Conservation (phyloP, 2,329 filamentous ascomycete genomes). For the Paramyrothecium roridum region DNA sequence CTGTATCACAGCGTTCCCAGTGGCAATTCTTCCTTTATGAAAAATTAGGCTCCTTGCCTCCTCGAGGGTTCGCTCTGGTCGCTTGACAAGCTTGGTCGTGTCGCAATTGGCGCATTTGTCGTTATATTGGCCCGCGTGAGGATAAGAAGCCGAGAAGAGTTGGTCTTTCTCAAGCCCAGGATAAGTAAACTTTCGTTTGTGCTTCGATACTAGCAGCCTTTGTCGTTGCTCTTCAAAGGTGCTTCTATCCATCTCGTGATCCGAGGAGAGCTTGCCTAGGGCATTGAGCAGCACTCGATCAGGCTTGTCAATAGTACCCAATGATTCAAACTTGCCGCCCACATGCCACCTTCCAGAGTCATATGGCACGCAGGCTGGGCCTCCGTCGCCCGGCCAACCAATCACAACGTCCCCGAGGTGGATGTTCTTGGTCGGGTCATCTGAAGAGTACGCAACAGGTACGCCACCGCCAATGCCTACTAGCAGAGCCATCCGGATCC, state of each 20-base stretch:
- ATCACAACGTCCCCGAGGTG: background rate
- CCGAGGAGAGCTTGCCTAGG: too few species aligned
- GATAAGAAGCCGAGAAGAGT: background rate
- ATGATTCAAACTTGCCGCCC: too few species aligned
- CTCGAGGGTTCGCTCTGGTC: background rate
- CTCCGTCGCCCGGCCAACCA: background rate
- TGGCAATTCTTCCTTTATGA: background rate
- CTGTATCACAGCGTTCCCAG: background rate
- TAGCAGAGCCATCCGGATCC: constrained; percentile 6
- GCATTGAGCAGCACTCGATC: too few species aligned
- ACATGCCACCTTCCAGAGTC: too few species aligned
- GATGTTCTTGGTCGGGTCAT: background rate
- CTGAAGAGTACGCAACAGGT: too few species aligned
- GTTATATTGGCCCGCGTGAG: background rate
- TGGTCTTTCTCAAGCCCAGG: background rate
- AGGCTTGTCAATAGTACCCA: too few species aligned
- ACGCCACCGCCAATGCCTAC: constrained; percentile 23
- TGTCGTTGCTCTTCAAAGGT: too few species aligned
- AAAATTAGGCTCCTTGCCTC: background rate
- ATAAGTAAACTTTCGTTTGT: too few species aligned
- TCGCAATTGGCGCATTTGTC: background rate
- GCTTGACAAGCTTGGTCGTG: background rate
- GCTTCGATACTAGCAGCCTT: too few species aligned
- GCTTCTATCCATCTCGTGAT: too few species aligned
- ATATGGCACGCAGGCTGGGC: too few species aligned